Base-by-base conservation (phyloP, 805 yeast species). In the Cyberlindnera saturnus region DNA sequence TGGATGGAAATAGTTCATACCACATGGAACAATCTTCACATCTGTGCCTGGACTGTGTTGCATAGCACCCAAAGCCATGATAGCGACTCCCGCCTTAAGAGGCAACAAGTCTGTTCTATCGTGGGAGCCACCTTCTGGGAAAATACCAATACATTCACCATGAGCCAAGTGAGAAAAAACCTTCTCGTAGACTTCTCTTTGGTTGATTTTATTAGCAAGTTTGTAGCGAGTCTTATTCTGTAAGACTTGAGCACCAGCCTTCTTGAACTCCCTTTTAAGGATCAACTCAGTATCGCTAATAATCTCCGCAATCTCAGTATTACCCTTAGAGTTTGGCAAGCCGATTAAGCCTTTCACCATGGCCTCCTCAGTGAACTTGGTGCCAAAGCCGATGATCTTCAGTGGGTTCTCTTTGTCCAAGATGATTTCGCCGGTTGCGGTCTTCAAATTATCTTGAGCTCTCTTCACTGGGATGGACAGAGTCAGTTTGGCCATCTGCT, bases 121-220 rank as follows among this genome's bases (percentile, higher is more conserved):
- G 58, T 91, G 99, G 11, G 96, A 88, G 1, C 99, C 99, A 46
- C 99, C 99, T 69, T 93, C 99, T 8, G 99, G 97, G 67, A 89
- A 93, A 36, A 93, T 86, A 10, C 98, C 98, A 31, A 93, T 66
- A 49, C 95, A 86, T 44, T 86, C 79, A 34, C 93, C 89, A 46
- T 78, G 74, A 16, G 86, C 75, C 49, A 93, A 71, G 61, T 88
- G 96, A 39, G 82, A 78, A 61, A 90, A 93, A 3, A 93, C 98
- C 49, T 75, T 73, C 42, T 84, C 77, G 63, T 88, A 93, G 43
- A 93, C 96, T 36, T 72, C 70, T 15, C 86, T 75, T 64, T 93
- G 97, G 63, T 93, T 89, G 44, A 93, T 84, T 55, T 85, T 86
- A 44, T 75, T 81, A 2, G 97, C 99, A 32, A 75, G 66, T 57